phyloP scores from a whole-genome alignment of 2,329 filamentous ascomycete species.

The Pseudogymnoascus sp. region DNA sequence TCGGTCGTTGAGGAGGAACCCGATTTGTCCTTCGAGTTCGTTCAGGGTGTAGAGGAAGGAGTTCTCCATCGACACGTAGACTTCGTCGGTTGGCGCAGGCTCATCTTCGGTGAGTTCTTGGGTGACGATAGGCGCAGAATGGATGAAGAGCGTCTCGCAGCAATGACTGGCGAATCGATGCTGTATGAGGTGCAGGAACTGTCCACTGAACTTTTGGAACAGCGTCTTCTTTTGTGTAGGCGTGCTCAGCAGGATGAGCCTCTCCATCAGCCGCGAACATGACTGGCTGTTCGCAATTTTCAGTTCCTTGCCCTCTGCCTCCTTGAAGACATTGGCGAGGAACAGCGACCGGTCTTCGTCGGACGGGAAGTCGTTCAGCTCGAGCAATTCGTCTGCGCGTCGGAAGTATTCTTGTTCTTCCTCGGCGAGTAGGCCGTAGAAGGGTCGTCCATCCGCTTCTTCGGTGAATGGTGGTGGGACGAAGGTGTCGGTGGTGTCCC shows the following conservation, averaged over 20 bases:
- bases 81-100: constrained; percentile 34
- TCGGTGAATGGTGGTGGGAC: constrained; percentile 18
- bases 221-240: constrained; percentile 75
- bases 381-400: constrained; percentile 79
- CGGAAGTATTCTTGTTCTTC: constrained; percentile 96
- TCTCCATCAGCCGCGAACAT: constrained; percentile 87
- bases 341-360: constrained; percentile 65
- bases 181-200: constrained; percentile 84
- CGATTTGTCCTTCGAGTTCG: constrained; percentile 79
- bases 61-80: constrained; percentile 65
- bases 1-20: constrained; percentile 74
- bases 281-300: constrained; percentile 95
- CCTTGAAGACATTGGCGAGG: constrained; percentile 74
- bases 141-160: constrained; percentile 85
- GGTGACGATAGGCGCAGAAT: constrained; percentile 71
- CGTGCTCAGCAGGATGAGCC: constrained; percentile 75
- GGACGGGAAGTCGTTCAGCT: constrained; percentile 77
- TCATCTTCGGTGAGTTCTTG: constrained; percentile 55
- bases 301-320: constrained; percentile 85
- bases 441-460: constrained; percentile 35
- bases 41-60: constrained; percentile 77
- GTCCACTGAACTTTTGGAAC: constrained; percentile 76
- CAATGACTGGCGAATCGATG: constrained; percentile 97
- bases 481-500: constrained; percentile 17
- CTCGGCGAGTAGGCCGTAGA: constrained; percentile 88